Base-by-base conservation (phyloP, 306 rosid genomes). In the Senna siamea region DNA sequence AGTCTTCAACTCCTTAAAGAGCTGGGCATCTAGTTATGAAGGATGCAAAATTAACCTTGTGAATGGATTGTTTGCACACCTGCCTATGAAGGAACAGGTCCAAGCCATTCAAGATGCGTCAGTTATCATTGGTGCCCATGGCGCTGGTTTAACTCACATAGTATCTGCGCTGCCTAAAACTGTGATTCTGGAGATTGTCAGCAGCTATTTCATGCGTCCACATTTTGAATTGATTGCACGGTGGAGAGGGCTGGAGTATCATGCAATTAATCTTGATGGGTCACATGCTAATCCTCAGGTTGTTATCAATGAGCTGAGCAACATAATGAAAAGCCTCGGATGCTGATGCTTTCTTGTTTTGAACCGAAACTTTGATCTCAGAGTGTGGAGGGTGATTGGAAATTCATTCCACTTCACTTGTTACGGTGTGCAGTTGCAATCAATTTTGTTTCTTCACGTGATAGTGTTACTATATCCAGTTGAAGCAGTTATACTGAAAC, bases 71-170 rank as follows among this genome's bases (percentile, higher is more conserved):
- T 88, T 94, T 61, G 97, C 92, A 0, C 98, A 91, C 86, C 91
- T 91, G 97, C 41, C 97, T n/a, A 88, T 94, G 98, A 94, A 89
- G 81, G 98, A 94, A 17, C 98, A 94, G 76, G 95, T 94, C 35
- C 83, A 23, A 76, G 95, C 98, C 54, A 91, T 94, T 78, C 97
- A 91, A 84, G 98, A 91, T 22, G 97, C 98, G 7, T 90, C 93
- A 0, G 97, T 94, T 28, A 89, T 94, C 80, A 71, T 94, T 6
- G 98, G 97, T 0, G 97, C 98, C 0, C 98, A 94, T 12, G 98
- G 98, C 47, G 98, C 98, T 0, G 98, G 98, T 78, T 91, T 91
- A 12, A 94, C 98, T 7, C 98, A 94, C 82, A 84, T 91, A 38
- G 86, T 94, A 76, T 91, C 98, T 32, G 95, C 96, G 20, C 50